Evolutionary conservation across 1,139 yeast species (phyloP).

Genomic region (Groenewaldozyma sp.): DNA sequence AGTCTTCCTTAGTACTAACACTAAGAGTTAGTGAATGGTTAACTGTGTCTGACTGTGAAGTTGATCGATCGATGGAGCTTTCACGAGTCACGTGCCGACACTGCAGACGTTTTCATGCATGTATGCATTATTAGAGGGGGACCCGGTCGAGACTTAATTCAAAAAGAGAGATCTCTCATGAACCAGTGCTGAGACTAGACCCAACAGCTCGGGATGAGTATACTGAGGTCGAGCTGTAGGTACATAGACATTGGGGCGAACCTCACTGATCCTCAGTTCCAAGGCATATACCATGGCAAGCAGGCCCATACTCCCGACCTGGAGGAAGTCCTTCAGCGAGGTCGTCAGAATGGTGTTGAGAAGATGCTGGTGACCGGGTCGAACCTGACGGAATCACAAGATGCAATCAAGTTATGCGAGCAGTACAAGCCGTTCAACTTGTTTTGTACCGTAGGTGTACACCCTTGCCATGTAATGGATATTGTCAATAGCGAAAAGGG

Average conservation of each 20-base stretch:
- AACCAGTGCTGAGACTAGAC: no score
- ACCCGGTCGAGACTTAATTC: no score
- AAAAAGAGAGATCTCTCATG: no score
- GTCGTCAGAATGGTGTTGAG: slow-evolving; percentile 53
- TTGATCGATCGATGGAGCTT: no score
- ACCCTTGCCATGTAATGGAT: slow-evolving; percentile 78
- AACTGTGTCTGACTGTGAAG: no score
- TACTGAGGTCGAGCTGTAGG: background rate
- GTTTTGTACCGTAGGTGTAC: slow-evolving; percentile 80
- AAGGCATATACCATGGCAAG: slow-evolving; percentile 67
- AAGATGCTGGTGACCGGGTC: slow-evolving; percentile 80
- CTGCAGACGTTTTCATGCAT: no score
- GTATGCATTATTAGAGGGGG: no score
- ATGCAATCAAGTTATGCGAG: slow-evolving; percentile 39
- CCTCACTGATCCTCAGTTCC: slow-evolving; percentile 81
- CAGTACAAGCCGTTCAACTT: slow-evolving; percentile 22
- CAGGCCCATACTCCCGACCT: slow-evolving; percentile 61
- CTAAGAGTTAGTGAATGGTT: no score
- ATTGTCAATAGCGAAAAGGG: slow-evolving; percentile 34
- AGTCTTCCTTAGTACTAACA: no score
- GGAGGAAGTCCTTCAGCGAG: slow-evolving; percentile 54
- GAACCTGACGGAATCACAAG: slow-evolving; percentile 51
- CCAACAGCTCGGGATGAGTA: no score
- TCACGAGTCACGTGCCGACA: no score
- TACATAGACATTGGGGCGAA: slow-evolving; percentile 48